A percentile compares a stretch with the other conserved stretches of the same genome.
These are phyloP conservation scores for Taphrina betulina DNA, from an alignment of 1,139 yeast species.

Conservation along the genomic window DNA sequence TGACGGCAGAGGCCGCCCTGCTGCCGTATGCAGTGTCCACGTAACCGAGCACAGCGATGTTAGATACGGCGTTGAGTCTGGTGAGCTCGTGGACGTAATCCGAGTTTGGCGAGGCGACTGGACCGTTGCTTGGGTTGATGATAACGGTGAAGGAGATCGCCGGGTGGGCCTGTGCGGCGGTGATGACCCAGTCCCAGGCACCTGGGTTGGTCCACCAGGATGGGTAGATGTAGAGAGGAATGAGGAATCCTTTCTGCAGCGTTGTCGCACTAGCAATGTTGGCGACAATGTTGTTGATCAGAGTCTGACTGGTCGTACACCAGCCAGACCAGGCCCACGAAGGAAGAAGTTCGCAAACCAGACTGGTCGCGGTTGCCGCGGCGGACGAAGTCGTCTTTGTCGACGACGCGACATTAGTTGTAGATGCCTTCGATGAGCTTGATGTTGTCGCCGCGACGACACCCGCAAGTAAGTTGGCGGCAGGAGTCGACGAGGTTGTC, in stretches of 20 bases:
- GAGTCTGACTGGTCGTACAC: background rate
- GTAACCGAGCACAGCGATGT: background rate
- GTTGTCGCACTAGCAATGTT: background rate
- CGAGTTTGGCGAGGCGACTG: background rate
- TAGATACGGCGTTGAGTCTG: background rate
- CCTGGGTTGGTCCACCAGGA: conserved; percentile 23
- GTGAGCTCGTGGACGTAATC: background rate
- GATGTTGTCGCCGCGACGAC: too few species aligned
- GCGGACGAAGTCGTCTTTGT: background rate
- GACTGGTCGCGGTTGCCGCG: background rate
- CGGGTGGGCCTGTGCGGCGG: conserved; percentile 3
- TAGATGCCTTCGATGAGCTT: too few species aligned
- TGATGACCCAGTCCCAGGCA: conserved; percentile 17
- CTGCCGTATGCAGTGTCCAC: background rate
- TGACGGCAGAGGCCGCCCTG: background rate
- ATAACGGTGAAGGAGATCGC: conserved; percentile 7
- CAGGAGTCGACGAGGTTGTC: too few species aligned
- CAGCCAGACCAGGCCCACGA: conserved; percentile 1
- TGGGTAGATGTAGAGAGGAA: conserved; percentile 18
- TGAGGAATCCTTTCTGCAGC: background rate
- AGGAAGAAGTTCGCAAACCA: background rate
- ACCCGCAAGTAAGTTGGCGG: too few species aligned
- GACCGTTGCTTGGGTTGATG: conserved; percentile 12
- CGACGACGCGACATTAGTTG: too few species aligned
- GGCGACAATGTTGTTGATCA: background rate